These are phyloP conservation scores for Candida railenensis DNA, from an alignment of 805 yeast genomes.

Conservation along the genomic window DNA sequence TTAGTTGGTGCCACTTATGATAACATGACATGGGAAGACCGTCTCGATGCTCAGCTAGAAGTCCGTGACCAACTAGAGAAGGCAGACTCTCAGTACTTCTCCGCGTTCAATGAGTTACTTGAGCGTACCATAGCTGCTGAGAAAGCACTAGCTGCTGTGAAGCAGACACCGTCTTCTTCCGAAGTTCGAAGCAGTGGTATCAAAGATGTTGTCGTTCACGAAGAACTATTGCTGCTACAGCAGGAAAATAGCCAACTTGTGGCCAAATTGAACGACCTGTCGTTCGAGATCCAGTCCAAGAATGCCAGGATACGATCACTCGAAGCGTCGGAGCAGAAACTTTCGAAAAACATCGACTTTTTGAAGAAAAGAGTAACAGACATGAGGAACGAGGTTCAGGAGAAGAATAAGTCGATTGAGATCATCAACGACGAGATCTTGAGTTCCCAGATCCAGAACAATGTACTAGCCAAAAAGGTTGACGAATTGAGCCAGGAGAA, in stretches of 20 bases:
- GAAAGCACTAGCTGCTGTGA: not conserved
- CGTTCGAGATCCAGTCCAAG: slow-evolving; percentile 24
- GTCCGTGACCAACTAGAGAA: slow-evolving; percentile 33
- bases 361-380: slow-evolving; percentile 20
- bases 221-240: slow-evolving; percentile 17
- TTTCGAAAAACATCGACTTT: slow-evolving; percentile 16
- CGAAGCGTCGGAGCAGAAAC: slow-evolving; percentile 10
- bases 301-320: slow-evolving; percentile 13
- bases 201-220: not conserved
- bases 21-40: slow-evolving; percentile 19
- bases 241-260: slow-evolving; percentile 22
- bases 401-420: slow-evolving; percentile 57
- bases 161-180: too few relatives aligned
- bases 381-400: slow-evolving; percentile 29
- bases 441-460: slow-evolving; percentile 56
- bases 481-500: slow-evolving; percentile 47
- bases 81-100: slow-evolving; percentile 27
- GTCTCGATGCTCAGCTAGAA: slow-evolving; percentile 22
- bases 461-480: slow-evolving; percentile 40
- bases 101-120: slow-evolving; percentile 32
- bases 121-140: slow-evolving; percentile 12
- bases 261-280: slow-evolving; percentile 21
- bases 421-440: slow-evolving; percentile 67
- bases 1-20: not conserved
- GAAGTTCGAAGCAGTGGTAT: too few relatives aligned